These are phyloP conservation scores for Phoenix dactylifera DNA, from an alignment of 176 grass and related monocot species.

Conservation along the genomic window DNA sequence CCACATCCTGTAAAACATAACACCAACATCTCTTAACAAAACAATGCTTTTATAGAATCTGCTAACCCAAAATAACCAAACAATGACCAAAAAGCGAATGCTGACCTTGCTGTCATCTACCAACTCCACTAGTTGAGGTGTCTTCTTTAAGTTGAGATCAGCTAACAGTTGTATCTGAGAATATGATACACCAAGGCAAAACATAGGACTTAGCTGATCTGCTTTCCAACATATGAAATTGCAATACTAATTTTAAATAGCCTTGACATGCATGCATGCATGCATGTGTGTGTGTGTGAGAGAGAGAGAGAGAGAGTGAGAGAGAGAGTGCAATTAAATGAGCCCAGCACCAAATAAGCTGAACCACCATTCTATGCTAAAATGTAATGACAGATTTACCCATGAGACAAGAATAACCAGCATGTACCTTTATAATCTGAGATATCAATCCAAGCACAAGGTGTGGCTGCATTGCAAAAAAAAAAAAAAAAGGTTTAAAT, in stretches of 20 bases:
- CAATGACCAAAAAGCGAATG: not conserved
- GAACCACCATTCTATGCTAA: too few species aligned
- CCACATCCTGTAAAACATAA: slow-evolving; percentile 79
- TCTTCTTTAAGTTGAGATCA: slow-evolving; percentile 95
- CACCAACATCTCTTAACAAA: not conserved
- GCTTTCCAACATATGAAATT: too few species aligned
- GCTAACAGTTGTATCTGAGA: slow-evolving; percentile 97
- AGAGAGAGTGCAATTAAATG: too few species aligned
- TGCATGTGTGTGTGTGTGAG: too few species aligned
- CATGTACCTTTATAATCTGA: slow-evolving; percentile 94
- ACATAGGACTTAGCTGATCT: too few species aligned
- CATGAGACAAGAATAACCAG: too few species aligned
- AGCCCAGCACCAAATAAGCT: too few species aligned
- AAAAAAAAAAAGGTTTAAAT: not conserved
- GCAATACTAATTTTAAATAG: too few species aligned
- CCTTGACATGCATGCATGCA: too few species aligned
- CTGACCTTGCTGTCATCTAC: slow-evolving; percentile 82
- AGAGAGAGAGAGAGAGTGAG: too few species aligned
- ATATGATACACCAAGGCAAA: not conserved
- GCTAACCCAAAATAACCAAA: slow-evolving; percentile 3
- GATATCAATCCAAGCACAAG: slow-evolving; percentile 97
- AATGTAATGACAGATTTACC: too few species aligned
- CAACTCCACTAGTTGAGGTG: slow-evolving; percentile 87
- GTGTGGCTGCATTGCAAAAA: slow-evolving; percentile 61
- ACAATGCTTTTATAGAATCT: too few species aligned